Evolutionary conservation across 345 rosid species (phyloP).

Genomic region (Sisymbrium altissimum): DNA sequence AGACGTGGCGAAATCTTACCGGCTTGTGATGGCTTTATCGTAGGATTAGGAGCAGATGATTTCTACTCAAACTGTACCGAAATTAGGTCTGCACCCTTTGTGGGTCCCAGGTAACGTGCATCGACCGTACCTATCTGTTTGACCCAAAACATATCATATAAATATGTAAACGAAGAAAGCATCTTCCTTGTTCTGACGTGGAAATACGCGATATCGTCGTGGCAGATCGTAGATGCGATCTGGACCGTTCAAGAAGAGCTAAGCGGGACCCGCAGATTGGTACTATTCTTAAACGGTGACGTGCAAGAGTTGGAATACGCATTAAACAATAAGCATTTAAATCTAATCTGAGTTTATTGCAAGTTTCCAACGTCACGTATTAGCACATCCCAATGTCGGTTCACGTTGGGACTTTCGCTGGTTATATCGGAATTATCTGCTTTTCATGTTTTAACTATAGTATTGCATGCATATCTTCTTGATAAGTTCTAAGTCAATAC

Average conservation of each 20-base stretch:
- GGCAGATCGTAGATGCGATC: slow-evolving; percentile 14
- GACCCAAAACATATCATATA: slow-evolving; percentile 13
- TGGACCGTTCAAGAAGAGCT: neutral
- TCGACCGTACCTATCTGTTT: slow-evolving; percentile 46
- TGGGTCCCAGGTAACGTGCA: slow-evolving; percentile 41
- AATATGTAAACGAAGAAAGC: neutral
- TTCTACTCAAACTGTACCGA: slow-evolving; percentile 27
- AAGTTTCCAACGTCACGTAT: slow-evolving; percentile 1
- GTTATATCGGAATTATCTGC: neutral
- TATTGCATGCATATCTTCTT: neutral
- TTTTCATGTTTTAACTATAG: neutral
- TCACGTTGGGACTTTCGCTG: slow-evolving; percentile 14
- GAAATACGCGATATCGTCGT: slow-evolving; percentile 30
- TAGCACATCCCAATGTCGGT: neutral
- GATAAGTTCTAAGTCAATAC: neutral
- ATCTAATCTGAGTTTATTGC: neutral
- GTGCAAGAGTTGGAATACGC: neutral
- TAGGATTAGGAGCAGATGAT: slow-evolving; percentile 22
- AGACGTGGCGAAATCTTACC: neutral
- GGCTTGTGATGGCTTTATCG: neutral
- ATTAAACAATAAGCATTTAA: neutral
- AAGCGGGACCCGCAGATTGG: neutral
- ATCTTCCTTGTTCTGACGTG: slow-evolving; percentile 29
- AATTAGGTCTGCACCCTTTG: neutral
- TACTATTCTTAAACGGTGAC: slow-evolving; percentile 3